These are phyloP conservation scores for Emericellopsis terricola DNA, from an alignment of 495 filamentous ascomycete species.

Conservation along the genomic window DNA sequence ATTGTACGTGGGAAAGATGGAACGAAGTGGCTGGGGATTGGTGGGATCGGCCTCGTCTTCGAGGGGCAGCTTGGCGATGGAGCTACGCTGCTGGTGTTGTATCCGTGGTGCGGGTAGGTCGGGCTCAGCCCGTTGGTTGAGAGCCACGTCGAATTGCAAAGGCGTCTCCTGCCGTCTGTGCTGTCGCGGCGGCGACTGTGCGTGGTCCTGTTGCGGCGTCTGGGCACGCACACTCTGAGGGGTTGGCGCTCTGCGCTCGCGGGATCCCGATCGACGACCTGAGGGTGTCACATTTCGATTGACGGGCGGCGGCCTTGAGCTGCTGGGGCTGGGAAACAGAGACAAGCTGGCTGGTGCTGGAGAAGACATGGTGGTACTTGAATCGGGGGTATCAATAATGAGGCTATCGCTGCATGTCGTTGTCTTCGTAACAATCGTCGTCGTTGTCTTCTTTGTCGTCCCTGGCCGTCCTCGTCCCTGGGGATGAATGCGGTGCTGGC, in stretches of 20 bases:
- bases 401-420: not conserved
- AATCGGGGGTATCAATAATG: not conserved
- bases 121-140: constrained; percentile 25
- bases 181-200: constrained; percentile 3
- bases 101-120: constrained; percentile 28
- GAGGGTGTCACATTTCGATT: constrained; percentile 16
- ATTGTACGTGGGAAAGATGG: constrained; percentile 72
- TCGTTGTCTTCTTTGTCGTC: too few species aligned
- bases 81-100: constrained; percentile 25
- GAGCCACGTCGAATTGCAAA: constrained; percentile 15
- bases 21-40: constrained; percentile 20
- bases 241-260: constrained; percentile 11
- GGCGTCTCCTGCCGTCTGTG: constrained; percentile 8
- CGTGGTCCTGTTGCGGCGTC: constrained; percentile 8
- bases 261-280: constrained; percentile 2
- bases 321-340: constrained; percentile 28
- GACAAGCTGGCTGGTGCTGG: constrained; percentile 24
- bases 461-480: not conserved
- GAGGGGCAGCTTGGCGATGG: constrained; percentile 28
- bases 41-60: constrained; percentile 12
- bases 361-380: constrained; percentile 11
- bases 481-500: not conserved
- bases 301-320: constrained; percentile 13
- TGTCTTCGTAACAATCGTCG: too few species aligned
- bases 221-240: constrained; percentile 15